Base-by-base conservation (phyloP, 371 early-diverging fungal species). In the Haplosporangium sp. region DNA sequence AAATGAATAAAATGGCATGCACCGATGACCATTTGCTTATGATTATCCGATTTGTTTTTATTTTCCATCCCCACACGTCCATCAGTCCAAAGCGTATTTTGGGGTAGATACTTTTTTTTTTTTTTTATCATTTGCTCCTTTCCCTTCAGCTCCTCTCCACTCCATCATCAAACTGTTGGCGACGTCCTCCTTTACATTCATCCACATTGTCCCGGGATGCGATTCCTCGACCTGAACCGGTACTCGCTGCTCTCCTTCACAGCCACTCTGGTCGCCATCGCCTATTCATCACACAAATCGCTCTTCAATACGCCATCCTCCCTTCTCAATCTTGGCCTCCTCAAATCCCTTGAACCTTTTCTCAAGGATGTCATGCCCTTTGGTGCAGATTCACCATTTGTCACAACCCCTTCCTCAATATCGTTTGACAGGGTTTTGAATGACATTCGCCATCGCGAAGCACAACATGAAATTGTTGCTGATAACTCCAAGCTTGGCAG, bases 171-270 rank as follows among this genome's bases (percentile, higher is more conserved):
- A 12, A 46, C 45, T 16, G 13, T 13, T 5, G 16, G 45, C 45
- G 16, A 11, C 50, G 18, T 9, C 50, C 10, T 18, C 50, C 50
- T 9, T 18, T 50, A 16, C 50, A n/a, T 18, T 9, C 50, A 50
- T 13, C 50, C 20, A 18, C 20, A 13, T 4, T 13, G 20, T 18
- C 10, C 20, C 57, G 69, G 58, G 65, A 79, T 79, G 79, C 72
- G 79, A 36, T 71, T 79, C 69, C 73, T 79, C 58, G 73, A 79
- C 58, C 53, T 79, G 67, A 72, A 79, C 73, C 73, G 73, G 47
- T 79, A 79, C 63, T 72, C 79, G 45, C 67, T 79, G 55, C 29
- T 79, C 45, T 79, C 79, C 10, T 55, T 79, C 36, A 60, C 64
- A 13, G 79, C 79, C 23, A 72, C 79, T 3, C 52, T 79, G 55